phyloP scores from a whole-genome alignment of 805 yeast species.

The Candida takata region DNA sequence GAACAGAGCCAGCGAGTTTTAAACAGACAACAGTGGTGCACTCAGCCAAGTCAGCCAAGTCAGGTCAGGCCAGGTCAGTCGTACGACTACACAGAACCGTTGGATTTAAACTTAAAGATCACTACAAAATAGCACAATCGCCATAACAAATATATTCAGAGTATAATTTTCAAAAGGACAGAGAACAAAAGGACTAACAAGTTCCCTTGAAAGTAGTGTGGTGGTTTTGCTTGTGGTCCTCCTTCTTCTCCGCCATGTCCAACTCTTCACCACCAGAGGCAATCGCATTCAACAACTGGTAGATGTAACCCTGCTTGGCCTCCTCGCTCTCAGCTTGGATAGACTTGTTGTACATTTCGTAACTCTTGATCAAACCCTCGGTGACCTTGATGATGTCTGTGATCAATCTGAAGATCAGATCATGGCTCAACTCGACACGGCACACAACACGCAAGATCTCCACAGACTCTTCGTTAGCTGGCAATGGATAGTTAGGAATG shows the following conservation, averaged over 20 bases:
- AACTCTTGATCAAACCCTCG: constrained; percentile 45
- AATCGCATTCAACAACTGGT: constrained; percentile 44
- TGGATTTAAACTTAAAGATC: too few species aligned
- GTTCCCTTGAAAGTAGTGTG: constrained; percentile 26
- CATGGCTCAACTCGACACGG: constrained; percentile 57
- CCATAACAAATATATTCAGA: too few species aligned
- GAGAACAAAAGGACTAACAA: too few species aligned
- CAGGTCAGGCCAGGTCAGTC: too few species aligned
- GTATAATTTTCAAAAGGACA: too few species aligned
- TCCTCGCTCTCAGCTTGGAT: constrained; percentile 9
- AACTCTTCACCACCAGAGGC: constrained; percentile 48
- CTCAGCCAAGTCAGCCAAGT: too few species aligned
- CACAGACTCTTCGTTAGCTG: constrained; percentile 44
- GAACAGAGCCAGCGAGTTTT: too few species aligned
- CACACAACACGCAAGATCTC: constrained; percentile 86
- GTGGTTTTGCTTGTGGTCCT: constrained; percentile 19
- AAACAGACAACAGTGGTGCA: too few species aligned
- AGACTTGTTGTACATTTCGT: constrained; percentile 24
- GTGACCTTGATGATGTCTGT: constrained; percentile 47
- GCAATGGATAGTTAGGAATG: constrained; percentile 83
- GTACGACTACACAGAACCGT: too few species aligned
- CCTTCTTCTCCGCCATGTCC: constrained; percentile 8
- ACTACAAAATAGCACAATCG: too few species aligned
- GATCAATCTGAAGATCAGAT: constrained; percentile 56
- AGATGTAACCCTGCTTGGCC: constrained; percentile 29